Conservation (phyloP, 2,329 filamentous ascomycete species). For the Graphium sp. region DNA sequence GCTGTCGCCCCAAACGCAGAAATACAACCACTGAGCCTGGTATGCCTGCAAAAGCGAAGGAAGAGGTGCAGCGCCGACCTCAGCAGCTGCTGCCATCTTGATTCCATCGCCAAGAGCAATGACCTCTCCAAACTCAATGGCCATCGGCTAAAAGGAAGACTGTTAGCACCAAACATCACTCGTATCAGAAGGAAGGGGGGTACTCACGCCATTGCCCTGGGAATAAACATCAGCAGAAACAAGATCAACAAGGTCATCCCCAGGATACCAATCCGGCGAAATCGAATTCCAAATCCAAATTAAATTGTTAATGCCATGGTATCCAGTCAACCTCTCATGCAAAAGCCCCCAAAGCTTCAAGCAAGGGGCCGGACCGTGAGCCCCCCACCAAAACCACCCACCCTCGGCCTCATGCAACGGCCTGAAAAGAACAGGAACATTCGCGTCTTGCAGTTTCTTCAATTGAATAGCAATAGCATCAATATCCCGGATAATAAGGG, state of each 20-base stretch:
- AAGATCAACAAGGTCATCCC: constrained; percentile 25
- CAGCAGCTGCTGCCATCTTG: constrained; percentile 28
- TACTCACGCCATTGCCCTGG: constrained; percentile 22
- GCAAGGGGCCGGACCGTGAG: constrained; percentile 23
- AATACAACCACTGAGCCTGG: constrained; percentile 28
- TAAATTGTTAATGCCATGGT: constrained; percentile 26
- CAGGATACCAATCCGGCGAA: constrained; percentile 26
- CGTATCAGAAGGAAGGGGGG: not conserved
- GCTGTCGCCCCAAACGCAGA: constrained; percentile 24
- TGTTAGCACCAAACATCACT: not conserved
- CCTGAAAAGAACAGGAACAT: constrained; percentile 27
- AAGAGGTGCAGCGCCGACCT: constrained; percentile 27
- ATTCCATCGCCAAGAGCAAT: constrained; percentile 22
- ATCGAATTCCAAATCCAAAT: constrained; percentile 34
- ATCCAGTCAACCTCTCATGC: constrained; percentile 23
- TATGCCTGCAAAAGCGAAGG: constrained; percentile 22
- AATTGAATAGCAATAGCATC: constrained; percentile 28
- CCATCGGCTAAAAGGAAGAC: constrained; percentile 15
- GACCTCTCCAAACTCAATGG: constrained; percentile 23
- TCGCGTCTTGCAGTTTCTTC: constrained; percentile 21
- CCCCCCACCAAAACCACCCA: constrained; percentile 35
- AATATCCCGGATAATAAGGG: constrained; percentile 25
- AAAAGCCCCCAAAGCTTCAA: constrained; percentile 25
- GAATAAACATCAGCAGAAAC: constrained; percentile 26
- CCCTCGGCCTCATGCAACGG: constrained; percentile 33